Evolutionary conservation across 768 basidiomycete species (phyloP).

Genomic region (Crassisporium funariophilum): DNA sequence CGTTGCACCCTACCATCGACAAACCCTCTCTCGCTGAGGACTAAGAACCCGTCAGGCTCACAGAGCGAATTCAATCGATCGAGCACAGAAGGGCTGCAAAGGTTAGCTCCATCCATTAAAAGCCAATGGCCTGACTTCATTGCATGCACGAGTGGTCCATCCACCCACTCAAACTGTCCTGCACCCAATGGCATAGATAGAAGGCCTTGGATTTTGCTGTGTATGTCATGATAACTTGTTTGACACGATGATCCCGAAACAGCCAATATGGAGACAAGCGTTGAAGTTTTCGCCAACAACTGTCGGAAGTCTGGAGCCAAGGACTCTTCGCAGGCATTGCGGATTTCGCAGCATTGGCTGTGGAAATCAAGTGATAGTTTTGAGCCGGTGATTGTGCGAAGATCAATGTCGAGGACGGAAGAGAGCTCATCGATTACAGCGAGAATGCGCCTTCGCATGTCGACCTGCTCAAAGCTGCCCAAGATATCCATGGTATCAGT

Average conservation of each 20-base stretch:
- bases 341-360: constrained; percentile 13
- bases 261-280: constrained; percentile 19
- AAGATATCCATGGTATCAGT: constrained; percentile 94
- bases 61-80: constrained; percentile 97
- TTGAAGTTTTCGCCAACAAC: constrained; percentile 2
- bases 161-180: constrained; percentile 90
- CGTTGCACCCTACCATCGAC: constrained; percentile 75
- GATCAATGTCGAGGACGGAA: constrained; percentile 35
- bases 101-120: constrained; percentile 88
- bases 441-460: constrained; percentile 45
- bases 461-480: constrained; percentile 94
- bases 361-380: constrained; percentile 17
- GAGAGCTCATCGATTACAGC: constrained; percentile 43
- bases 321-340: constrained; percentile 10
- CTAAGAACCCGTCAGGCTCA: constrained; percentile 79
- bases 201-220: constrained; percentile 24
- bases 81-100: constrained; percentile 93
- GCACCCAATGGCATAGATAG: constrained; percentile 26
- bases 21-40: constrained; percentile 88
- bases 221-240: constrained; percentile 7
- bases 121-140: constrained; percentile 90
- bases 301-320: constrained; percentile 4
- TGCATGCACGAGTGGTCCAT: constrained; percentile 87
- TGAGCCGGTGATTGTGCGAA: constrained; percentile 38
- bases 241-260: constrained; percentile 14